Evolutionary conservation across 2,329 filamentous ascomycete genomes (phyloP), one percentile per base, ranked within the genome.

Genomic region (Epichloe uncinata): DNA sequence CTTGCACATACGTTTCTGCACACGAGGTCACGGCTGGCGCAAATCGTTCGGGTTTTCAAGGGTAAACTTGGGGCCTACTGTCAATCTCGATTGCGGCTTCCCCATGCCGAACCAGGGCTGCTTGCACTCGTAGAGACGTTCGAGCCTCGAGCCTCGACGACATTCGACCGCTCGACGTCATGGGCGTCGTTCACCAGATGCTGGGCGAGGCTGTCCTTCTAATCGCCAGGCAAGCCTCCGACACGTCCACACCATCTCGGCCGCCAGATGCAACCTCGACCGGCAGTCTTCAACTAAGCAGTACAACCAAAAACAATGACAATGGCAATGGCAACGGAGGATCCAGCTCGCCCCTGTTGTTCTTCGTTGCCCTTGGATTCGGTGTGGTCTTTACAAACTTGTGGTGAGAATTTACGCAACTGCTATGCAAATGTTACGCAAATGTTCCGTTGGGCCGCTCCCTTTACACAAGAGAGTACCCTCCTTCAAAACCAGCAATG

Each of bases 321-420:
- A 50, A 53, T 46, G 50, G 52, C 38, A 51, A 53, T 47, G 51
- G 52, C 4, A 48, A 50, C 36, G 52, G 56, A 30, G 63, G 65
- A 41, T 64, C 64, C 30, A 73, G 66, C 50, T 73, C 71, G 5
- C 71, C 71, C 5, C 57, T 74, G 18, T 63, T 74, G 5, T 97
- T 97, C 71, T 96, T 97, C 65, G 89, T 97, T 50, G 91, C 93
- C 15, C 74, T 98, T 33, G 93, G 93, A 4, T 97, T 98, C 61
- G 93, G 93, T 59, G 93, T 98, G 18, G 93, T 98, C 42, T 98
- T 98, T 63, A 98, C 93, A 47, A 98, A 98, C 67, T 72, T 98
- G 68, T 98, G 93, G 93, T 97, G 77, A 73, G 85, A 53, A 41
- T 1, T 36, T 3, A 16, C 16, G 26, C 15, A 50, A 16, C 9